phyloP scores from a whole-genome alignment of 1,284 basidiomycete species.

The Veloboletus limbatus region DNA sequence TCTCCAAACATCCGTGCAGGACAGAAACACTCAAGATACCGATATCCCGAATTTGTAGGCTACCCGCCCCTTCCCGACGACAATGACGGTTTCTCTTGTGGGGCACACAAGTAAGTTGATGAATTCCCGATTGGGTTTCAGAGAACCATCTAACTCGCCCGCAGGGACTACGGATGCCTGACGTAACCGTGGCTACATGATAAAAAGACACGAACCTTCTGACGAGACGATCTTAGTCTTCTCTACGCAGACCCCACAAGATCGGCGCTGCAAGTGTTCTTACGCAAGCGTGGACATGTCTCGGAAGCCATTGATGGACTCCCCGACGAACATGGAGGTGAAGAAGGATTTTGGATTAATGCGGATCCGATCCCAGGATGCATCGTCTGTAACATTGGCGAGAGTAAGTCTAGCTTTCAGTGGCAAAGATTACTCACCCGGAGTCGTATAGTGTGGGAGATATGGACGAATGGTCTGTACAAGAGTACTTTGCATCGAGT shows the following conservation, averaged over 20 bases:
- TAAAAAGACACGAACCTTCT: conserved; percentile 2
- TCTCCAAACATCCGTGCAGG: neutral
- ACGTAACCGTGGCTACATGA: conserved; percentile 49
- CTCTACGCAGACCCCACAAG: conserved; percentile 76
- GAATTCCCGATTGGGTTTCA: neutral
- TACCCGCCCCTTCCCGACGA: conserved; percentile 81
- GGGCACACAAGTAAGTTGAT: conserved; percentile 68
- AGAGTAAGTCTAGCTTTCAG: conserved; percentile 52
- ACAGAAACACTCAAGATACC: neutral
- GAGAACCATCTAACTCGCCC: conserved; percentile 8
- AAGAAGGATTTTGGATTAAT: conserved; percentile 71
- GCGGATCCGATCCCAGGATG: conserved; percentile 78
- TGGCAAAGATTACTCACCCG: conserved; percentile 3
- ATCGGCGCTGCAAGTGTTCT: conserved; percentile 78
- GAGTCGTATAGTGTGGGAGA: conserved; percentile 71
- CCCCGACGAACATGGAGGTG: conserved; percentile 48
- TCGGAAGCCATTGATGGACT: conserved; percentile 39
- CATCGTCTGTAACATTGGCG: conserved; percentile 80
- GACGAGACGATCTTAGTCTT: conserved; percentile 47
- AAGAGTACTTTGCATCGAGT: conserved; percentile 77
- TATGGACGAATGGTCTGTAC: conserved; percentile 81
- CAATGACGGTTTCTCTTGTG: conserved; percentile 79
- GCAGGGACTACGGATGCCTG: conserved; percentile 81
- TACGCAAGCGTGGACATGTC: conserved; percentile 42
- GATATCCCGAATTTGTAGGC: conserved; percentile 40